Evolutionary conservation across 306 rosid genomes (phyloP).

Genomic region (Inga leiocalycina): DNA sequence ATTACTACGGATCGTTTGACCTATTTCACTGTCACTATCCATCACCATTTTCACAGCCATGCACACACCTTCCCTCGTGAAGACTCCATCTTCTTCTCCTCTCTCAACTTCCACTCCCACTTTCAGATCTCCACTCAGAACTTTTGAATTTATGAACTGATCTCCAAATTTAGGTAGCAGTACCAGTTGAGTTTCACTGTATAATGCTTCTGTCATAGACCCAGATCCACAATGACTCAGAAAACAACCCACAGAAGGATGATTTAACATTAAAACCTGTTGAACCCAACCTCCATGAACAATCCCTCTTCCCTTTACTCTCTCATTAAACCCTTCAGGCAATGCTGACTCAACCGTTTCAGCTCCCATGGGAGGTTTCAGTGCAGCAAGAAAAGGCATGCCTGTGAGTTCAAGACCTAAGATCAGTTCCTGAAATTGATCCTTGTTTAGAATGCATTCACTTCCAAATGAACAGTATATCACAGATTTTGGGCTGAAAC

Average conservation of each 20-base stretch:
- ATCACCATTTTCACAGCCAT: conserved; percentile 45
- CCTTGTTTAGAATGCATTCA: conserved; percentile 46
- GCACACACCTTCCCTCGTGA: conserved; percentile 53
- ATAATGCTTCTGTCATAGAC: neutral
- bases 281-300: conserved; percentile 73
- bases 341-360: conserved; percentile 51
- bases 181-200: neutral
- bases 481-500: conserved; percentile 38
- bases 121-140: neutral
- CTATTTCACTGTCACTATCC: conserved; percentile 48
- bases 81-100: conserved; percentile 35
- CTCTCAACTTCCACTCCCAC: neutral
- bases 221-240: neutral
- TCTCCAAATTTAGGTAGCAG: neutral
- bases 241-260: conserved; percentile 42
- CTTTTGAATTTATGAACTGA: neutral
- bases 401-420: conserved; percentile 72
- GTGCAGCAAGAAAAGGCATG: conserved; percentile 55
- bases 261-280: conserved; percentile 60
- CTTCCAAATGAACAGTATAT: conserved; percentile 73
- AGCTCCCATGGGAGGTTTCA: conserved; percentile 55
- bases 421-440: conserved; percentile 57
- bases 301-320: conserved; percentile 58
- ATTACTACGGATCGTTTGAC: conserved; percentile 46
- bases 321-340: conserved; percentile 59